Conservation (phyloP, 768 basidiomycete species). For the Ramaria sp. region DNA sequence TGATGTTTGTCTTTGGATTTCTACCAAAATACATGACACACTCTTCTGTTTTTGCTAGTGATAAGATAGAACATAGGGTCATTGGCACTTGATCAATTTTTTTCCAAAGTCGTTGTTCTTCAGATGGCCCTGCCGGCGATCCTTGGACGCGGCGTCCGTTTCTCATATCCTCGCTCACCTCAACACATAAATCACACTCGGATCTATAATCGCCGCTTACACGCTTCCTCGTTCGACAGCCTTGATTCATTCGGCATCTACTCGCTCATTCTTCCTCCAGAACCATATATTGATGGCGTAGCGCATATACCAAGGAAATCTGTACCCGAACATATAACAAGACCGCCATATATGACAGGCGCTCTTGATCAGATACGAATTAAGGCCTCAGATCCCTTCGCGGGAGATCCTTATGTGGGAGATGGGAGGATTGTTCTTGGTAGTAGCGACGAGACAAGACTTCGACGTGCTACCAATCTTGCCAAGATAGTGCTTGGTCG, state of each 20-base stretch:
- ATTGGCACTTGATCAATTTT: too few species aligned
- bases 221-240: not conserved
- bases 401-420: conserved; percentile 12
- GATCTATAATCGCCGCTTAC: not conserved
- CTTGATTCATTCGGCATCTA: conserved; percentile 35
- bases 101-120: too few species aligned
- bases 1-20: too few species aligned
- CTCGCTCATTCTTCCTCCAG: conserved; percentile 50
- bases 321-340: conserved; percentile 45
- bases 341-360: conserved; percentile 41
- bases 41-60: too few species aligned
- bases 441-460: conserved; percentile 35
- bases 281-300: conserved; percentile 55
- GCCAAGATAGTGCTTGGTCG: conserved; percentile 47
- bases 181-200: not conserved
- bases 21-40: too few species aligned
- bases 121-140: too few species aligned
- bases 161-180: too few species aligned
- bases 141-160: too few species aligned
- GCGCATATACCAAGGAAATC: conserved; percentile 43
- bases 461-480: conserved; percentile 44
- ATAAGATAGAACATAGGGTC: too few species aligned
- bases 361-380: not conserved
- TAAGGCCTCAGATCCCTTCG: conserved; percentile 13
- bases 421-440: conserved; percentile 39